Evolutionary conservation across 2,329 filamentous ascomycete genomes (phyloP).

Genomic region (Talaromyces sp.): DNA sequence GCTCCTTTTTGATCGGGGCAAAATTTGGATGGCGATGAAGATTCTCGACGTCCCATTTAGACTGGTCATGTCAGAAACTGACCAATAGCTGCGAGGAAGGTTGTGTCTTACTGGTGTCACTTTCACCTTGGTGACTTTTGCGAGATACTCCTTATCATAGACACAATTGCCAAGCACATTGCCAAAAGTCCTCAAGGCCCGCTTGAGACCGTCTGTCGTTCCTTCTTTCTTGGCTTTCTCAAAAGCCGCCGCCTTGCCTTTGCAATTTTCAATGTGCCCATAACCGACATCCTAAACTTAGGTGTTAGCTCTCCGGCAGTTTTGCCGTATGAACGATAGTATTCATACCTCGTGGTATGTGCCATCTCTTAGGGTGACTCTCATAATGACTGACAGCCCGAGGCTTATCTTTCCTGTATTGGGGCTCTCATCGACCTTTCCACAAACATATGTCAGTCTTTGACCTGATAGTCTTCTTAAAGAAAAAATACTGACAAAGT

Average conservation of each 20-base stretch:
- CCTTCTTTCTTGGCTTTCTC: conserved; percentile 99
- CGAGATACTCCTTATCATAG: conserved; percentile 91
- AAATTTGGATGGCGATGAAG: conserved; percentile 78
- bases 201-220: conserved; percentile 88
- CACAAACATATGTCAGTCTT: not conserved
- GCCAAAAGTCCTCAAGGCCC: conserved; percentile 83
- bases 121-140: conserved; percentile 87
- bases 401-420: conserved; percentile 73
- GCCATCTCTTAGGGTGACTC: conserved; percentile 84
- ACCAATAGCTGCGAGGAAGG: not conserved
- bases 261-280: conserved; percentile 92
- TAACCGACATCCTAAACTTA: conserved; percentile 75
- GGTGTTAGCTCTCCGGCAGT: not conserved
- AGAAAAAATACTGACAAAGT: conserved; percentile 59
- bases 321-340: not conserved
- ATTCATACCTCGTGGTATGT: conserved; percentile 74
- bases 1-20: conserved; percentile 54
- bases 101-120: conserved; percentile 50
- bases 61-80: conserved; percentile 23
- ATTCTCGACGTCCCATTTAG: conserved; percentile 71
- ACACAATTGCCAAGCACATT: conserved; percentile 98
- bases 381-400: conserved; percentile 82
- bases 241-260: conserved; percentile 90
- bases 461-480: not conserved
- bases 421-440: conserved; percentile 69